These are phyloP conservation scores for Colletotrichum sp. DNA, from an alignment of 2,329 filamentous ascomycete species.

Conservation along the genomic window DNA sequence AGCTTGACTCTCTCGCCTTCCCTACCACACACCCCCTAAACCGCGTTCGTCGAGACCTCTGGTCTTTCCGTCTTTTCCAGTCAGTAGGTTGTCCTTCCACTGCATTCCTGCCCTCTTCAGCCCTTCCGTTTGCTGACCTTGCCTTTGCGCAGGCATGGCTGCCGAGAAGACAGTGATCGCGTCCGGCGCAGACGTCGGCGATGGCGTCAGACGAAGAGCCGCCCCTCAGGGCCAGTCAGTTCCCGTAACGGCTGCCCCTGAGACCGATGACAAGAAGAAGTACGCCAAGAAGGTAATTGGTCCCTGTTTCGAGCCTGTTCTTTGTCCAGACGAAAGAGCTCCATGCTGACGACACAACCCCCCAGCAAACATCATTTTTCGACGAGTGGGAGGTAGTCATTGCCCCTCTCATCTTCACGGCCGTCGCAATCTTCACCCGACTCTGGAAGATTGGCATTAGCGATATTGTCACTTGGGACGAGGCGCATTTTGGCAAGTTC, in stretches of 20 bases:
- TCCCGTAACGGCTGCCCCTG: constrained; percentile 38
- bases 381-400: constrained; percentile 68
- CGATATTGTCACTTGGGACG: constrained; percentile 71
- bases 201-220: constrained; percentile 62
- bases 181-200: constrained; percentile 64
- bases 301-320: neutral
- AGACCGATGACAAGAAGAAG: constrained; percentile 67
- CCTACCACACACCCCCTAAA: neutral
- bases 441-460: constrained; percentile 74
- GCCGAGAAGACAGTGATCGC: constrained; percentile 59
- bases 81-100: neutral
- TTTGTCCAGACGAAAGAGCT: neutral
- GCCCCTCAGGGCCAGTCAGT: constrained; percentile 48
- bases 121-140: constrained; percentile 13
- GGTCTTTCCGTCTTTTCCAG: constrained; percentile 3
- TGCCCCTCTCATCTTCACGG: constrained; percentile 65
- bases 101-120: neutral
- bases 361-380: constrained; percentile 60
- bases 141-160: constrained; percentile 47
- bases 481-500: constrained; percentile 89
- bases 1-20: constrained; percentile 6
- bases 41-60: constrained; percentile 12
- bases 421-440: constrained; percentile 69
- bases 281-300: constrained; percentile 57
- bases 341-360: constrained; percentile 25